Evolutionary conservation across 441 rosid genomes (phyloP).

Genomic region (Gossypium lobatum): DNA sequence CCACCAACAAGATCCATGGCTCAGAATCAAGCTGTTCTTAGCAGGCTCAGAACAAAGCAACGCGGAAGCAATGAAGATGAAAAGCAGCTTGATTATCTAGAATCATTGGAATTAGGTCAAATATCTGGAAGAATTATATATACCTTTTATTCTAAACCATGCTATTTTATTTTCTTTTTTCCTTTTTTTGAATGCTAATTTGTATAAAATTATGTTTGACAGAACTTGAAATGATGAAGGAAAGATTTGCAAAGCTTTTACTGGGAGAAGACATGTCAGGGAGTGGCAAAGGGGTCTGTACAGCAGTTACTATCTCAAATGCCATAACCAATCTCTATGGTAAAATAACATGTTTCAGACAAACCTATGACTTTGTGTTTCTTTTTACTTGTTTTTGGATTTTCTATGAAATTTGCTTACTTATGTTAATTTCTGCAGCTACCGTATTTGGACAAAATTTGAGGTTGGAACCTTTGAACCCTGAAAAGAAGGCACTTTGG

Average conservation of each 20-base stretch:
- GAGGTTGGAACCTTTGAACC: constrained; percentile 49
- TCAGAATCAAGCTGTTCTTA: constrained; percentile 20
- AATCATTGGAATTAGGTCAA: constrained; percentile 47
- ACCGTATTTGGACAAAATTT: constrained; percentile 60
- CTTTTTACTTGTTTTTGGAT: not conserved
- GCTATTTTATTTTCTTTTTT: not conserved
- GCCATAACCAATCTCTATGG: constrained; percentile 70
- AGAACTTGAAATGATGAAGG: constrained; percentile 61
- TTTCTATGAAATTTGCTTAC: not conserved
- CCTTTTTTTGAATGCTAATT: not conserved
- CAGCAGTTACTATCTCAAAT: constrained; percentile 60
- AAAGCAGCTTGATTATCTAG: constrained; percentile 40
- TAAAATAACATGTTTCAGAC: constrained; percentile 17
- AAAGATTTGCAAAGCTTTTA: constrained; percentile 59
- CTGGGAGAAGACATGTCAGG: constrained; percentile 80
- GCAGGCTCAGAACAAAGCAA: constrained; percentile 31
- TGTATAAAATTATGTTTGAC: constrained; percentile 1
- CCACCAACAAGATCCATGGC: constrained; percentile 32
- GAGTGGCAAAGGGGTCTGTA: constrained; percentile 63
- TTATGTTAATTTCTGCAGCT: constrained; percentile 26
- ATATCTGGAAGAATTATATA: not conserved
- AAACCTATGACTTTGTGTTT: not conserved
- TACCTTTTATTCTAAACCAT: not conserved
- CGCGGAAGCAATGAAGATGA: constrained; percentile 23
- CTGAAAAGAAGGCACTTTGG: constrained; percentile 55